These are phyloP conservation scores for Lachancea lanzarotensis DNA, from an alignment of 805 yeast species.

Conservation along the genomic window DNA sequence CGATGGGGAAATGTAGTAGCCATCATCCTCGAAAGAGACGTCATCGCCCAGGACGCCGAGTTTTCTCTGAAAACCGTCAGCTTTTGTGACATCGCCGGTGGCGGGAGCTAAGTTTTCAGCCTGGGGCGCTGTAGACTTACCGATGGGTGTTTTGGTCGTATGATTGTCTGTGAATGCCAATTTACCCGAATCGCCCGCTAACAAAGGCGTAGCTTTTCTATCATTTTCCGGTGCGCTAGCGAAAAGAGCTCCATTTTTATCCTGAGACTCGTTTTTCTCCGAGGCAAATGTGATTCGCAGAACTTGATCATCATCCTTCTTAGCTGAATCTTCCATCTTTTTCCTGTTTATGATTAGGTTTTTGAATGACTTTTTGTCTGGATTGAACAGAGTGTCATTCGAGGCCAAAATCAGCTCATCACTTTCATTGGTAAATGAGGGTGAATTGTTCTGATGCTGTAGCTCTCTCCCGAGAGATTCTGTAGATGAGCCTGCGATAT, in stretches of 20 bases:
- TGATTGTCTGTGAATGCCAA: background rate
- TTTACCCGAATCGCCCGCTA: background rate
- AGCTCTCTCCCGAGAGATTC: conserved; percentile 16
- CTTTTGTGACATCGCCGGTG: background rate
- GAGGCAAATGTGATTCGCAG: conserved; percentile 15
- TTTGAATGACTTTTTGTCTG: conserved; percentile 28
- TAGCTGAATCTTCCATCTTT: conserved; percentile 10
- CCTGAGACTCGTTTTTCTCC: conserved; percentile 6
- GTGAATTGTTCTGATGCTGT: conserved; percentile 8
- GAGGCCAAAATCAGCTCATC: conserved; percentile 24
- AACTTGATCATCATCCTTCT: conserved; percentile 10
- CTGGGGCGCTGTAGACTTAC: conserved; percentile 7
- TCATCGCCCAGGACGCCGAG: conserved; percentile 32
- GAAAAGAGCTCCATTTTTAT: conserved; percentile 2
- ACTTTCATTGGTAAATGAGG: conserved; percentile 11
- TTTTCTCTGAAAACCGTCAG: conserved; percentile 6
- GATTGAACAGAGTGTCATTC: conserved; percentile 21
- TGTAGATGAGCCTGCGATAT: conserved; percentile 10
- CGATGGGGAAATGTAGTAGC: conserved; percentile 85
- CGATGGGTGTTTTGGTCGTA: background rate
- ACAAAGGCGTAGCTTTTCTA: conserved; percentile 9
- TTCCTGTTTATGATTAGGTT: conserved; percentile 23
- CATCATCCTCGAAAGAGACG: conserved; percentile 53
- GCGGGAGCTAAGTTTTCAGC: conserved; percentile 2
- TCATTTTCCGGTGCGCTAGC: background rate